These are phyloP conservation scores for Globisporangium polare DNA, from an alignment of 352 stramenopile genomes.

Conservation along the genomic window DNA sequence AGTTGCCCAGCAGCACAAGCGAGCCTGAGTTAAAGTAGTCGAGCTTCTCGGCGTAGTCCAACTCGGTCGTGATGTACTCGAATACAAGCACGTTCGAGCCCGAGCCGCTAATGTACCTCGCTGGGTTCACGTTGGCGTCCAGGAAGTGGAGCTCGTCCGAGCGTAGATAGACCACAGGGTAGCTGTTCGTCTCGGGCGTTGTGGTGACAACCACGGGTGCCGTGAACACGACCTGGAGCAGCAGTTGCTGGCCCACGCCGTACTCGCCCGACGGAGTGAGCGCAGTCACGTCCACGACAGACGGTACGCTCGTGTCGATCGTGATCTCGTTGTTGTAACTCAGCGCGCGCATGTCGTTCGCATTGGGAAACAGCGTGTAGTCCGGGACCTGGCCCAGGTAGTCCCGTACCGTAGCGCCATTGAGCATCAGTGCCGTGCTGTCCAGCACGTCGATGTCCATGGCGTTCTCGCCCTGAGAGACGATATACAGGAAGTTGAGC, in stretches of 20 bases:
- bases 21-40: constrained; percentile 60
- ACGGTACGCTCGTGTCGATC: constrained; percentile 49
- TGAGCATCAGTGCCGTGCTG: constrained; percentile 35
- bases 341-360: constrained; percentile 37
- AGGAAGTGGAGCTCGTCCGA: constrained; percentile 54
- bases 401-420: constrained; percentile 43
- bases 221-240: constrained; percentile 51
- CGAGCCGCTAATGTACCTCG: constrained; percentile 48
- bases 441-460: constrained; percentile 40
- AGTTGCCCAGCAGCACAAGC: constrained; percentile 27
- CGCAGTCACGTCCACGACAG: constrained; percentile 37
- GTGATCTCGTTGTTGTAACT: constrained; percentile 56
- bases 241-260: constrained; percentile 47
- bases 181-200: constrained; percentile 2
- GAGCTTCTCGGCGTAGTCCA: constrained; percentile 55
- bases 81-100: constrained; percentile 46
- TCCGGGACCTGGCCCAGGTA: constrained; percentile 37
- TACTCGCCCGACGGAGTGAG: constrained; percentile 51
- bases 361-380: constrained; percentile 46
- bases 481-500: constrained; percentile 52
- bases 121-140: constrained; percentile 31
- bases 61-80: constrained; percentile 39
- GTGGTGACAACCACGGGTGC: constrained; percentile 35
- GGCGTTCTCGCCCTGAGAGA: constrained; percentile 29
- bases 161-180: constrained; percentile 35